Evolutionary conservation across 2,329 filamentous ascomycete genomes (phyloP).

Genomic region (Dactylella cylindrospora): DNA sequence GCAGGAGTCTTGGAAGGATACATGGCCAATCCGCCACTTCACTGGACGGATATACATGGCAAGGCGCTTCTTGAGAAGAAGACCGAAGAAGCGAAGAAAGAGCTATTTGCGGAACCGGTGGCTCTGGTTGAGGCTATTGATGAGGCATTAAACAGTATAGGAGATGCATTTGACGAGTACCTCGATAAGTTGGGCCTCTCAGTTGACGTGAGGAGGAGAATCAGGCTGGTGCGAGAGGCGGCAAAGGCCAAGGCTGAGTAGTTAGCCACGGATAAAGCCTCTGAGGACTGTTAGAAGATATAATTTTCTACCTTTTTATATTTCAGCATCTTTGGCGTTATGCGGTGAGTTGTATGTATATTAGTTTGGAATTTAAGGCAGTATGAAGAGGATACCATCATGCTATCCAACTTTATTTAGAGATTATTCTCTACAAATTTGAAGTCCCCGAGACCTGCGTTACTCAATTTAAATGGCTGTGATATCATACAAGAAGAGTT

Average conservation of each 20-base stretch:
- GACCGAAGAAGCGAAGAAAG: conserved; percentile 4
- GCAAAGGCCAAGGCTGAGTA: conserved; percentile 2
- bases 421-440: background rate
- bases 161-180: conserved; percentile 30
- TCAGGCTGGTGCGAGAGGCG: conserved; percentile 14
- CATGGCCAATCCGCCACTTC: conserved; percentile 46
- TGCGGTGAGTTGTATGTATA: conserved; percentile 9
- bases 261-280: background rate
- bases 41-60: conserved; percentile 48
- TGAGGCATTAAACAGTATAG: conserved; percentile 17
- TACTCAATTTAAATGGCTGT: background rate
- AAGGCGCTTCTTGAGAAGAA: conserved; percentile 18
- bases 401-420: background rate
- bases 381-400: too few relatives aligned
- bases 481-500: background rate
- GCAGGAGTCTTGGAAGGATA: conserved; percentile 45
- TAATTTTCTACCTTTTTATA: background rate
- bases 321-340: conserved; percentile 12
- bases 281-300: background rate
- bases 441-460: background rate
- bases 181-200: conserved; percentile 16
- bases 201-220: conserved; percentile 19
- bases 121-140: conserved; percentile 10
- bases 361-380: too few relatives aligned
- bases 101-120: conserved; percentile 25